Base-by-base conservation (phyloP, 805 yeast genomes). In the Deakozyma indianensis region DNA sequence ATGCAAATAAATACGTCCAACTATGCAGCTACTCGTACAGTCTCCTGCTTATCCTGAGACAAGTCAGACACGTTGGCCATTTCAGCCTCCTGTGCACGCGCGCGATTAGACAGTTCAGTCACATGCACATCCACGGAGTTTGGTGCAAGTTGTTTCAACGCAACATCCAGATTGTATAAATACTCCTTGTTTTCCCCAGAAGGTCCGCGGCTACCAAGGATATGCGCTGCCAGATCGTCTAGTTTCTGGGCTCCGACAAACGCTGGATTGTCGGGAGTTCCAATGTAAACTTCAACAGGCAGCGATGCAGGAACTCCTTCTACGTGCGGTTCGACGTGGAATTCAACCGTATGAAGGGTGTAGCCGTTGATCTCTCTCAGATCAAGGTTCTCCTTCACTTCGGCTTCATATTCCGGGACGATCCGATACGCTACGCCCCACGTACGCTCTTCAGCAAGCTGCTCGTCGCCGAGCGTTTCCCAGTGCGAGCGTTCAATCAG, bases 281-380 rank as follows among this genome's bases (percentile, higher is more conserved):
- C 96, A 20, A 88, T 83, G 59, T 88, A 88, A 0, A 85, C 85
- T 22, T 67, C 63, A 22, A 92, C 78, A 9, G 64, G 65, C 44
- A 81, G 70, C 23, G 64, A 53, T 27, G 24, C 46, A 3, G 45
- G 47, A 9, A 44, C 5, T 42, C 38, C 44, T 15, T 55, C 52
- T 15, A 68, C 63, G 20, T 9, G 5, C 4, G 38, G 38, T 9
- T n/a, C 18, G 5, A 83, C 65, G 50, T 72, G 70, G 56, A 86
- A 84, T 3, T 75, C 76, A 2, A 86, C 79, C 21, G 68, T 62
- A 51, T 83, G 85, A 1, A 76, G 66, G 0, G 85, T 68, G 60
- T 88, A 88, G 0, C 96, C 97, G 56, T 86, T 87, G 59, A 86
- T 87, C 54, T 88, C 97, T 46, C 97, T 68, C 14, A 75, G 70